phyloP scores from a whole-genome alignment of 495 filamentous ascomycete species.

The Venustampulla echinocandica region DNA sequence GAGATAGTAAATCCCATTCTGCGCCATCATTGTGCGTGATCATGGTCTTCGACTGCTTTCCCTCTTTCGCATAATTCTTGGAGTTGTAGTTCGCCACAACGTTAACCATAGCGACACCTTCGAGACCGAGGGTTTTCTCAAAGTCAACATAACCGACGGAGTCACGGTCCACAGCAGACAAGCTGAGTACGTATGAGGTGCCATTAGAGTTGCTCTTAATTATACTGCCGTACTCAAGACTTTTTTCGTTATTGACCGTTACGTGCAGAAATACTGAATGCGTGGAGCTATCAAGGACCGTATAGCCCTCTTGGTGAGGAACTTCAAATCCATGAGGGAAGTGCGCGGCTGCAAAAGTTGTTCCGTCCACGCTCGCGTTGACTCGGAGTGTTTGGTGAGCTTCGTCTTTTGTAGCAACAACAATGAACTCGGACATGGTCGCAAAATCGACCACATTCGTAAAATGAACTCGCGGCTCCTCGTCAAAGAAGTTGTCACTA shows the following conservation, averaged over 20 bases:
- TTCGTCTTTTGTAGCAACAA: constrained; percentile 67
- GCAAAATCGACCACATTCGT: constrained; percentile 74
- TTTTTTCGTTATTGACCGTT: constrained; percentile 52
- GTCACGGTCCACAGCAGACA: constrained; percentile 70
- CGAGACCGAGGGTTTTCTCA: constrained; percentile 85
- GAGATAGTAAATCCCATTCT: constrained; percentile 66
- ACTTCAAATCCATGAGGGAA: constrained; percentile 80
- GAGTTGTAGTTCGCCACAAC: constrained; percentile 65
- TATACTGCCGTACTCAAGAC: constrained; percentile 68
- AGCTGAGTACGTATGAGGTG: constrained; percentile 80
- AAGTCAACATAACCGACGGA: constrained; percentile 77
- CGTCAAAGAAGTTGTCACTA: constrained; percentile 66
- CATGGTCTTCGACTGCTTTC: constrained; percentile 76
- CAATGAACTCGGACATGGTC: constrained; percentile 89
- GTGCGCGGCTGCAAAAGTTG: constrained; percentile 67
- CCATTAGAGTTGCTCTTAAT: constrained; percentile 98
- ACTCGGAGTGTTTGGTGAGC: constrained; percentile 60
- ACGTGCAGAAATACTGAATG: constrained; percentile 92
- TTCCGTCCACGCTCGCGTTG: constrained; percentile 75
- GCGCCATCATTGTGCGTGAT: constrained; percentile 96
- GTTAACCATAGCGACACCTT: constrained; percentile 84
- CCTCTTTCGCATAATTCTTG: constrained; percentile 46
- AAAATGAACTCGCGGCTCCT: constrained; percentile 44
- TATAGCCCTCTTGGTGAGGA: constrained; percentile 68
- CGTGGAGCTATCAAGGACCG: constrained; percentile 84